Base-by-base conservation (phyloP, 2,329 filamentous ascomycete genomes). In the Calonectria hongkongensis region DNA sequence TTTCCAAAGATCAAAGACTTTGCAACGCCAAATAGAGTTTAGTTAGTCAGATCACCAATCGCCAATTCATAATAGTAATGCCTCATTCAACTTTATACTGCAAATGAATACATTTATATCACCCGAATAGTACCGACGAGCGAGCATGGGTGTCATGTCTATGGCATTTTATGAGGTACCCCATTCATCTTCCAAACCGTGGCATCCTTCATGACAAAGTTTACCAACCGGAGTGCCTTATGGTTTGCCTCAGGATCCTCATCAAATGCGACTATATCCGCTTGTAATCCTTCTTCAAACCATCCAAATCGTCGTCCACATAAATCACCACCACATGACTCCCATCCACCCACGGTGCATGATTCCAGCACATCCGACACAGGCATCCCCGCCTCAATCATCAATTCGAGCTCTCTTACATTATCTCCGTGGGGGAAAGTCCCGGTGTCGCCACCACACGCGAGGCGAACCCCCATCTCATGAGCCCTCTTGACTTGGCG, bases 121-220 rank as follows among this genome's bases (percentile, higher is more conserved):
- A 18, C 13, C 41, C 16, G 18, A 43, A n/a, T 6, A 10, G 33
- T 36, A 36, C 10, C 7, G 10, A 9, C 12, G 8, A 13, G 12
- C 12, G 33, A 10, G 33, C 33, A 36, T 3, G 12, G 33, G 7
- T 9, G 10, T 33, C 12, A 33, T 54, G 16, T n/a, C 28, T 41
- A 58, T 27, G 33, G 4, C 58, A 63, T 63, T n/a, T 39, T 28
- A 10, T 56, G 54, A 9, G 54, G 51, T 39, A n/a, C 10, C 4
- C 63, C 63, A 66, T 60, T 48, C 36, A 76, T 68, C 77, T 89
- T 89, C 84, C 87, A 90, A 10, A 90, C 82, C 62, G 77, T 83
- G 1, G 84, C 89, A 76, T 91, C 89, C 78, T 91, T 91, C 88
- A 91, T 90, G 21, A 91, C 89, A 78, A 90, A 90, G 66, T 79